Conservation (phyloP, 176 grass and related monocot species). For the Areca catechu region DNA sequence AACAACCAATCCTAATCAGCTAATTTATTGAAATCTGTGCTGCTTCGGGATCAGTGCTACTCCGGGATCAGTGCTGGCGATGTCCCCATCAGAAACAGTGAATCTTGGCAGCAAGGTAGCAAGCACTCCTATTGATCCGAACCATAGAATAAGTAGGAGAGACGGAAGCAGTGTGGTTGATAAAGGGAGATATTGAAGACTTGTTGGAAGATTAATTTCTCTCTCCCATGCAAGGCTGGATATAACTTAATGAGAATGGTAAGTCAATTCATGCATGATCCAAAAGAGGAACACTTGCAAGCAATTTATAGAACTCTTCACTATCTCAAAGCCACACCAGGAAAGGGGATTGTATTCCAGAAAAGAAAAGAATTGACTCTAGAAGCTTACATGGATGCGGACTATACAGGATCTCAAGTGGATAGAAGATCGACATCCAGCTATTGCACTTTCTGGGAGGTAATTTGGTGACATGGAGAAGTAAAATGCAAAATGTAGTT, state of each 20-base stretch:
- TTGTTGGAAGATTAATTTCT: conserved; percentile 6
- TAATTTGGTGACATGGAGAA: conserved; percentile 14
- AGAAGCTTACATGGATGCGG: not conserved
- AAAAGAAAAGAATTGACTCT: not conserved
- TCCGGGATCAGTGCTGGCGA: too few species aligned
- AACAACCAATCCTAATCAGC: too few species aligned
- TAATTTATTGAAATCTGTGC: too few species aligned
- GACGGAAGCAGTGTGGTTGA: too few species aligned
- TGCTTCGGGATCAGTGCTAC: too few species aligned
- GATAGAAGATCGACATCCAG: not conserved
- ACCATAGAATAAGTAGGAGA: too few species aligned
- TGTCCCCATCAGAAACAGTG: too few species aligned
- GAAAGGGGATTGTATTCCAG: not conserved
- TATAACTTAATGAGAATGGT: not conserved
- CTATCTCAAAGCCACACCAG: not conserved
- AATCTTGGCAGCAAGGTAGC: too few species aligned
- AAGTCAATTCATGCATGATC: conserved; percentile 11
- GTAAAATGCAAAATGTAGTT: conserved; percentile 11
- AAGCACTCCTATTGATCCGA: too few species aligned
- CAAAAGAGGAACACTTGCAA: not conserved
- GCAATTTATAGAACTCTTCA: not conserved
- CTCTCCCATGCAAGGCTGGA: not conserved
- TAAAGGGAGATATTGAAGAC: not conserved
- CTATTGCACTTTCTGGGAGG: not conserved
- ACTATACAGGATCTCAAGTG: not conserved